Evolutionary conservation across 176 grass and related monocot species (phyloP).

Genomic region (Echinochloa phyllopogon): DNA sequence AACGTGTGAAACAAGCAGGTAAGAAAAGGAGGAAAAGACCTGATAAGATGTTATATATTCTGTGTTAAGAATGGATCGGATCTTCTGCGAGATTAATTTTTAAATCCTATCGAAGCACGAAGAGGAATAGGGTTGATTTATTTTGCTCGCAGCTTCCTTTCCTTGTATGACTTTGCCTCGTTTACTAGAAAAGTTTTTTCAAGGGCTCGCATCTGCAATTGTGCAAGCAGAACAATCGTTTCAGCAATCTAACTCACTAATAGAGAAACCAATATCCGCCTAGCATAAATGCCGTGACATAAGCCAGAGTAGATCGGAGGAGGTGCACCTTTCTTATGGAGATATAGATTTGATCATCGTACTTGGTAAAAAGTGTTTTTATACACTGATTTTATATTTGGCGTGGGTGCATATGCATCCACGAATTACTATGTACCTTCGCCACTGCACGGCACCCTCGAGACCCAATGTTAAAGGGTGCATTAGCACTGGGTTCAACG

Average conservation of each 20-base stretch:
- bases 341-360: too few relatives aligned
- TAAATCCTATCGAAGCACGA: not conserved
- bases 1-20: not conserved
- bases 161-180: constrained; percentile 32
- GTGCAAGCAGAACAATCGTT: not conserved
- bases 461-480: too few relatives aligned
- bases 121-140: not conserved
- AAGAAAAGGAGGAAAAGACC: not conserved
- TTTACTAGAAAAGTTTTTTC: not conserved
- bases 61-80: not conserved
- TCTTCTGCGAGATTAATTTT: not conserved
- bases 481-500: too few relatives aligned
- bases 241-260: constrained; percentile 22
- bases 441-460: too few relatives aligned
- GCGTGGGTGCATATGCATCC: too few relatives aligned
- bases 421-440: too few relatives aligned
- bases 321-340: too few relatives aligned
- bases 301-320: too few relatives aligned
- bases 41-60: not conserved
- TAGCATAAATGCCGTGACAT: too few relatives aligned
- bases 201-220: not conserved
- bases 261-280: too few relatives aligned
- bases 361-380: too few relatives aligned
- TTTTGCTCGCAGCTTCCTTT: not conserved
- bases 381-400: too few relatives aligned